Evolutionary conservation across 192 early-diverging fungal species (phyloP).

Genomic region (Umbelopsis sp.): DNA sequence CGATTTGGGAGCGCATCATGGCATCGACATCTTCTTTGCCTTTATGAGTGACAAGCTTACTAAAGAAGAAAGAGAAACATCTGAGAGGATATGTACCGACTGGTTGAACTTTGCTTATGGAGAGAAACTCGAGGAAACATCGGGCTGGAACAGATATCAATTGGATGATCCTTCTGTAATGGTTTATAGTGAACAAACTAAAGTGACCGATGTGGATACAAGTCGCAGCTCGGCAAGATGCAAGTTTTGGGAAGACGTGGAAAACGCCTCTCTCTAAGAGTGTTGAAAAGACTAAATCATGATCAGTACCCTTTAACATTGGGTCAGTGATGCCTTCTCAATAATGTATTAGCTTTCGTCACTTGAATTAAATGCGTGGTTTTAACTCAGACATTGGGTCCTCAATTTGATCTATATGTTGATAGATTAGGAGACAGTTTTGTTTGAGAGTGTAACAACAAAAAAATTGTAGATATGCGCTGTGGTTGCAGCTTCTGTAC

Average conservation of each 20-base stretch:
- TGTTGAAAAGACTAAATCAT: no score
- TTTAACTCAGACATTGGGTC: no score
- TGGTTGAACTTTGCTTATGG: constrained; percentile 3
- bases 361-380: no score
- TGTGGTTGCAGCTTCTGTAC: no score
- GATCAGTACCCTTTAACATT: no score
- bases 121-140: background rate
- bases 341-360: no score
- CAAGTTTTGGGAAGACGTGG: constrained; percentile 8
- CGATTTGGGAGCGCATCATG: background rate
- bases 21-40: background rate
- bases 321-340: no score
- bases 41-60: background rate
- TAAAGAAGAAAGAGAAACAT: background rate
- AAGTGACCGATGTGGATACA: background rate
- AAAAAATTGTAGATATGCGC: no score
- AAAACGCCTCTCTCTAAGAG: background rate
- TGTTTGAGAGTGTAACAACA: no score
- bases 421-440: no score
- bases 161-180: background rate
- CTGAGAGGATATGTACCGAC: background rate
- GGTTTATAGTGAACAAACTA: background rate
- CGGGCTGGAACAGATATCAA: background rate
- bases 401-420: no score
- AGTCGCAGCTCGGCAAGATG: background rate